Evolutionary conservation across 2,329 filamentous ascomycete species (phyloP).

Genomic region (Pyricularia grisea): DNA sequence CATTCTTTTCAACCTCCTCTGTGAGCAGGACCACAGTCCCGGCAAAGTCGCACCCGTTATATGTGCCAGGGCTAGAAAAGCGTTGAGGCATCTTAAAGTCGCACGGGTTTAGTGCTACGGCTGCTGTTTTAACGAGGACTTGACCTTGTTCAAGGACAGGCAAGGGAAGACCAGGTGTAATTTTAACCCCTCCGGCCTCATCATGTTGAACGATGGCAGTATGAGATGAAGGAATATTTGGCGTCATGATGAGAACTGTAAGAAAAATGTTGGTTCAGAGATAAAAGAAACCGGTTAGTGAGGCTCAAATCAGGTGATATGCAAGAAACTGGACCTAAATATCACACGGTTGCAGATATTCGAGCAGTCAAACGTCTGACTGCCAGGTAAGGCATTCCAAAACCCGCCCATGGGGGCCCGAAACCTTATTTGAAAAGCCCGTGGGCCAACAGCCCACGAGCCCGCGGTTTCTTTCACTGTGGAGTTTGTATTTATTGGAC

Average conservation of each 20-base stretch:
- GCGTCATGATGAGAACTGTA: background rate
- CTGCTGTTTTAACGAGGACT: constrained; percentile 11
- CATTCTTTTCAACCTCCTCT: constrained; percentile 5
- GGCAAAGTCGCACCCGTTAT: constrained; percentile 19
- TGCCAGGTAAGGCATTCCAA: too few species aligned
- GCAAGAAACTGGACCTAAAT: background rate
- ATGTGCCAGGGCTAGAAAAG: constrained; percentile 12
- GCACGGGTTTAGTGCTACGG: constrained; percentile 19
- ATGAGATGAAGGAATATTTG: background rate
- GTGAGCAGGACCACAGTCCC: constrained; percentile 18
- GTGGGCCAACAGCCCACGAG: too few species aligned
- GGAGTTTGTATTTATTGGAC: too few species aligned
- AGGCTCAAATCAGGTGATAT: background rate
- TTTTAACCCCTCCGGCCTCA: background rate
- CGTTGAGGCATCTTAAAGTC: constrained; percentile 19
- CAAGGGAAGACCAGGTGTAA: background rate
- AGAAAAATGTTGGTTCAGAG: background rate
- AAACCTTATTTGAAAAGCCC: too few species aligned
- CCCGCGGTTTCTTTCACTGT: too few species aligned
- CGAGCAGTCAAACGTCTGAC: too few species aligned
- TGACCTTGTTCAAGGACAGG: background rate
- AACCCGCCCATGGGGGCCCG: too few species aligned
- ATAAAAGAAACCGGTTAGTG: background rate
- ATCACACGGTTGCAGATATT: background rate
- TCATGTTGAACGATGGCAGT: background rate